Evolutionary conservation across 2,329 filamentous ascomycete species (phyloP).

Genomic region (Cercospora sp.): DNA sequence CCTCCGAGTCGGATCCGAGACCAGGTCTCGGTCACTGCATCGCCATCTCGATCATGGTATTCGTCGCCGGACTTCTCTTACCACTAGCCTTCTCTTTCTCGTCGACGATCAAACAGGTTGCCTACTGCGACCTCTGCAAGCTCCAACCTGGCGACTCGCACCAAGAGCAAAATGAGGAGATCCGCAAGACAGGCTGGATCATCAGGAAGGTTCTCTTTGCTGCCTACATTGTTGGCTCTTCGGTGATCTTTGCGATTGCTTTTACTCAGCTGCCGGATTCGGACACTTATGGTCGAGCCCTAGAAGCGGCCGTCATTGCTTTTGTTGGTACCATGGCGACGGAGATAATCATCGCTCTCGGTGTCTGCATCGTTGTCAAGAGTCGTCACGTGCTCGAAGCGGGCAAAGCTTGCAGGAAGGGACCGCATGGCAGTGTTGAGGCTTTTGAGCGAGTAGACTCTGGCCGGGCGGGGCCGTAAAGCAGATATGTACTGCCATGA

Average conservation of each 20-base stretch:
- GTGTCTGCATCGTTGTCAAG: background rate
- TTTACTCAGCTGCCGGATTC: background rate
- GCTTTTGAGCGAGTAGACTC: background rate
- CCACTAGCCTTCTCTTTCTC: background rate
- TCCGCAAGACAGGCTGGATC: background rate
- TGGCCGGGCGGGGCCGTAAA: too few species aligned
- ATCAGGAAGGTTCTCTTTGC: background rate
- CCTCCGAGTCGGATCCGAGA: background rate
- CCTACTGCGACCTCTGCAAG: background rate
- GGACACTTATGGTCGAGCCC: background rate
- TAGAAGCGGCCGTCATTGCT: background rate
- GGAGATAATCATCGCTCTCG: background rate
- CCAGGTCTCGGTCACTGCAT: background rate
- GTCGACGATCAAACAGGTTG: background rate
- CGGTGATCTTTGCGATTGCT: background rate
- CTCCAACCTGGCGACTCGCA: background rate
- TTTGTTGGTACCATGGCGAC: background rate
- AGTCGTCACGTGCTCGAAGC: background rate
- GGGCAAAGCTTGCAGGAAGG: background rate
- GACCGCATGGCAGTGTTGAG: background rate
- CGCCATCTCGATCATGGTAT: background rate
- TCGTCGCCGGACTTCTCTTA: background rate
- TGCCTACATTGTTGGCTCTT: background rate
- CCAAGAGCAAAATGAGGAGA: background rate
- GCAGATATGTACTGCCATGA: too few species aligned